Evolutionary conservation across 257 asterid species (phyloP).

Genomic region (Nicotiana sylvestris): DNA sequence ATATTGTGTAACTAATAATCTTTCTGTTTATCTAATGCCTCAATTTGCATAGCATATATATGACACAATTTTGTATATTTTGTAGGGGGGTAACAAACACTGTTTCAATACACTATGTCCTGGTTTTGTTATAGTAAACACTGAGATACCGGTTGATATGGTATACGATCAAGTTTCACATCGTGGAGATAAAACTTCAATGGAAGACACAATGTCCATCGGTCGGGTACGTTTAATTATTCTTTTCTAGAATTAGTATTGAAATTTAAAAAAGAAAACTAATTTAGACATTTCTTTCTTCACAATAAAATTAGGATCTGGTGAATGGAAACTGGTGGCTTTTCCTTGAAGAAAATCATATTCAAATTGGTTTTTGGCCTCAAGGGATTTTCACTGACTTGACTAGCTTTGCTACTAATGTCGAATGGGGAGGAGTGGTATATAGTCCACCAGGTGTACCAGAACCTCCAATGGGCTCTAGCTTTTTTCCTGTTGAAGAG

Average conservation of each 20-base stretch:
- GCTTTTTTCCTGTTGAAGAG: neutral
- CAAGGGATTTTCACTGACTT: too few species aligned
- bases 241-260: neutral
- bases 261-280: neutral
- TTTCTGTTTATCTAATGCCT: neutral
- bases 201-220: neutral
- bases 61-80: neutral
- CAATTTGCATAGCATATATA: neutral
- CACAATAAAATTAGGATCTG: neutral
- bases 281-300: neutral
- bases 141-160: neutral
- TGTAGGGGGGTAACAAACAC: neutral
- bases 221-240: neutral
- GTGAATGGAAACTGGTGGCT: neutral
- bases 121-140: neutral
- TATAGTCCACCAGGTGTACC: too few species aligned
- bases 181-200: neutral
- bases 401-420: too few species aligned
- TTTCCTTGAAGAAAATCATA: too few species aligned
- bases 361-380: too few species aligned
- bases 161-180: neutral
- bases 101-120: neutral
- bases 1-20: neutral
- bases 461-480: too few species aligned
- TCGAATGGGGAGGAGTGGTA: too few species aligned